phyloP scores from a whole-genome alignment of 2,329 filamentous ascomycete genomes.

The Nemania abortiva region DNA sequence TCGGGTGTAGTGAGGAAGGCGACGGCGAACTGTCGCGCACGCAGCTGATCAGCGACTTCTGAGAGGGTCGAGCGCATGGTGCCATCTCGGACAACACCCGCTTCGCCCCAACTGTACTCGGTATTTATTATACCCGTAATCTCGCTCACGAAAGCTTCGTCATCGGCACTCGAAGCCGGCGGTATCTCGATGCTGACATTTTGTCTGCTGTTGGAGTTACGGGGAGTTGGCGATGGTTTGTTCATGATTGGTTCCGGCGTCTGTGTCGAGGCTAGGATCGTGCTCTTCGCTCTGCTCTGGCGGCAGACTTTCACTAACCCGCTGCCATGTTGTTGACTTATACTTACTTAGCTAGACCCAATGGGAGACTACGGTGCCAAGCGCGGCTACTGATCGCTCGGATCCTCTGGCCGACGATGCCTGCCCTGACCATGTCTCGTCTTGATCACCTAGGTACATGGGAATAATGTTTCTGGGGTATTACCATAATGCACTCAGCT shows the following conservation, averaged over 20 bases:
- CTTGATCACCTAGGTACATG: not conserved
- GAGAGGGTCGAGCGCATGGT: conserved; percentile 10
- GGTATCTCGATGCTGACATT: conserved; percentile 27
- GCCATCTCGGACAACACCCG: conserved; percentile 22
- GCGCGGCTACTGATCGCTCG: conserved; percentile 1
- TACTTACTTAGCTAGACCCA: not conserved
- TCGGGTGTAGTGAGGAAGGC: conserved; percentile 13
- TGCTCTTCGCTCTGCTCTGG: not conserved
- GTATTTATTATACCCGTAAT: conserved; percentile 16
- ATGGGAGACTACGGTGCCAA: not conserved
- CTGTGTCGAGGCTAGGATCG: not conserved
- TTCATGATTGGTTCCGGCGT: conserved; percentile 15
- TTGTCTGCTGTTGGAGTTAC: not conserved
- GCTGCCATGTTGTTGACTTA: conserved; percentile 12
- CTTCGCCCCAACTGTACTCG: conserved; percentile 26
- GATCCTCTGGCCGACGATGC: not conserved
- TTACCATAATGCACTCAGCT: conserved; percentile 8
- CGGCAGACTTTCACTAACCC: not conserved
- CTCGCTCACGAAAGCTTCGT: conserved; percentile 15
- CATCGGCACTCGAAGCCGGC: conserved; percentile 14
- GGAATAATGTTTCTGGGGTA: not conserved
- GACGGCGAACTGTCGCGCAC: conserved; percentile 19
- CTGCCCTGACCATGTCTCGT: not conserved
- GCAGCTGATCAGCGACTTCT: conserved; percentile 17
- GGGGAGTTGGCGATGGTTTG: conserved; percentile 1